Evolutionary conservation across 345 rosid species (phyloP), one percentile per base, ranked within the genome.

Genomic region (Toxicodendron radicans): DNA sequence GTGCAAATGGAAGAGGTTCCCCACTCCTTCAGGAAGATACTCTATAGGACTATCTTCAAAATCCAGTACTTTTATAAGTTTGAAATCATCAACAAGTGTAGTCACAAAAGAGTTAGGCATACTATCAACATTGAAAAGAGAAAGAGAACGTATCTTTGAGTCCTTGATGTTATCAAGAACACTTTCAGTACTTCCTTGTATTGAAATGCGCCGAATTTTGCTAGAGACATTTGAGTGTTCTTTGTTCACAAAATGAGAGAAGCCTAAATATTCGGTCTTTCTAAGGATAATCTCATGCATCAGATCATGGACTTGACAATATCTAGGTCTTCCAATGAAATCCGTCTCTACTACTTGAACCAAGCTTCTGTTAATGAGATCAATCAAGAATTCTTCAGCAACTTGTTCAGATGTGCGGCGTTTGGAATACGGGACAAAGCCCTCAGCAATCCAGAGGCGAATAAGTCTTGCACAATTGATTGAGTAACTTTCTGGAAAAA

Each of bases 371-470:
- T 27, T 12, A 1, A 73, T 30, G 1, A 78, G 74, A 58, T 78
- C 81, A 21, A 20, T 63, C 16, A 78, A 57, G 74, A 68, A 73
- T 16, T 21, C 21, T 21, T 78, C 70, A 10, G 65, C 81, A 18
- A 61, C 74, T 56, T 78, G 51, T 46, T 46, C 51, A 8, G 51
- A 13, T 9, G 51, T 11, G 2, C 13, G 51, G 11, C 9, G 51
- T 9, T 46, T 46, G 12, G 3, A 11, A 13, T 46, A 9, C 12
- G 24, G 16, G 32, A 78, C 74, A 66, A 77, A 72, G 14, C 76
- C 73, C 48, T 77, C 54, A 3, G 73, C 76, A 0, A 72, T 72
- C 80, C 80, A 77, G 9, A 71, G 63, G 7, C 76, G 66, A 51
- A 77, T 14, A 0, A 77, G 53, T 49, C 67, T 77, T 16, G 14